Percentiles rank a stretch among this genome's conserved stretches.
phyloP scores from a whole-genome alignment of 2,329 filamentous ascomycete genomes.

The Cercospora brassicicola region DNA sequence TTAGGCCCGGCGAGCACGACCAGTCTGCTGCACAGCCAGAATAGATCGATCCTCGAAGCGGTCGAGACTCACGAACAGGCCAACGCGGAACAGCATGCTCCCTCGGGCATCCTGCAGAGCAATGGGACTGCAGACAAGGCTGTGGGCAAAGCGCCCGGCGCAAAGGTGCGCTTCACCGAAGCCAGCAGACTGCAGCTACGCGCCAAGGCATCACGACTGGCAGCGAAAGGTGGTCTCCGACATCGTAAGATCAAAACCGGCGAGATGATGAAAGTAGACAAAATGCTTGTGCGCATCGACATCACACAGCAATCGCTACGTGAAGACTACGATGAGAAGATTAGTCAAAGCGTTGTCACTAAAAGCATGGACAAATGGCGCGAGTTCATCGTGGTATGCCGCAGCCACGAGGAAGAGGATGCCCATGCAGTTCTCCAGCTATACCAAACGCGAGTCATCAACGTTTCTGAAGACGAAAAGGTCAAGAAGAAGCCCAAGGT shows the following conservation, averaged over 20 bases:
- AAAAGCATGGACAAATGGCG: slow-evolving; percentile 64
- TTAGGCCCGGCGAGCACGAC: slow-evolving; percentile 30
- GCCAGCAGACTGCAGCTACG: slow-evolving; percentile 36
- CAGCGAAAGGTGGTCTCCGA: slow-evolving; percentile 31
- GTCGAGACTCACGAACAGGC: slow-evolving; percentile 14
- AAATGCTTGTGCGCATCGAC: slow-evolving; percentile 66
- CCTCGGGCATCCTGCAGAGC: slow-evolving; percentile 14
- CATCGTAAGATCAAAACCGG: slow-evolving; percentile 52
- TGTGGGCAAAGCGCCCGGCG: slow-evolving; percentile 20
- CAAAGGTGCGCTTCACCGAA: slow-evolving; percentile 36
- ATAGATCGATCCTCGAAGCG: slow-evolving; percentile 17
- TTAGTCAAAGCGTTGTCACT: slow-evolving; percentile 60
- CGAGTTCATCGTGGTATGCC: slow-evolving; percentile 63
- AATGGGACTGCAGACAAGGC: slow-evolving; percentile 20
- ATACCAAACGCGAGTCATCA: slow-evolving; percentile 54
- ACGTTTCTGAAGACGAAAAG: slow-evolving; percentile 50
- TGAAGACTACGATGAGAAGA: slow-evolving; percentile 64
- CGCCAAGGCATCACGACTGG: slow-evolving; percentile 34
- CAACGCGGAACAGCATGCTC: slow-evolving; percentile 15
- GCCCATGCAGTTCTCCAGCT: slow-evolving; percentile 43
- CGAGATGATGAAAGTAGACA: slow-evolving; percentile 66
- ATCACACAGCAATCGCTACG: slow-evolving; percentile 51
- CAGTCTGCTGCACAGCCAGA: slow-evolving; percentile 33
- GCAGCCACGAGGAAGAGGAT: slow-evolving; percentile 56
- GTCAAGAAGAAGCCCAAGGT: slow-evolving; percentile 57